Evolutionary conservation across 106 monocot genomes (phyloP).

Genomic region (Vanilla planifolia): DNA sequence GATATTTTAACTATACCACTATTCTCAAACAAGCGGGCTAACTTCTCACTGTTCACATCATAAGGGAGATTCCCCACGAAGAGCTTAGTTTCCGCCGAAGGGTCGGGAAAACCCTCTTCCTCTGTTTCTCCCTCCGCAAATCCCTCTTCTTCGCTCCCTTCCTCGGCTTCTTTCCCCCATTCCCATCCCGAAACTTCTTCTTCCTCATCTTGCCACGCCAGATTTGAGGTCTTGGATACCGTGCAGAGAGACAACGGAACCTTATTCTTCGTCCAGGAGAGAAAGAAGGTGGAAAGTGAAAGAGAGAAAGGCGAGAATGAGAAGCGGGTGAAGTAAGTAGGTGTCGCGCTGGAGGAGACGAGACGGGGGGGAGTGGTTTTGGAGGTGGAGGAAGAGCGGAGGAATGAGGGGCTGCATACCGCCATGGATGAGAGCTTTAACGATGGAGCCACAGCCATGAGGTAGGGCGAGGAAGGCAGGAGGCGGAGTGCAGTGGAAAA

Average conservation of each 20-base stretch:
- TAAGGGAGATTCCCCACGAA: slow-evolving; percentile 81
- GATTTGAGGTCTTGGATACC: slow-evolving; percentile 44
- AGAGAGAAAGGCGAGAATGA: slow-evolving; percentile 2
- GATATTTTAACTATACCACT: slow-evolving; percentile 70
- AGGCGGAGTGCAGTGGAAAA: slow-evolving; percentile 4
- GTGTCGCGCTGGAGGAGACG: slow-evolving; percentile 10
- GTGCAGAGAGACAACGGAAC: slow-evolving; percentile 19
- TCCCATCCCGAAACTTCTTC: slow-evolving; percentile 11
- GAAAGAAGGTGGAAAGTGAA: slow-evolving; percentile 1
- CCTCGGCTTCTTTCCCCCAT: slow-evolving; percentile 6
- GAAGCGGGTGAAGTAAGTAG: neutral
- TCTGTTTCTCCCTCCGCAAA: slow-evolving; percentile 8
- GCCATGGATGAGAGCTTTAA: neutral
- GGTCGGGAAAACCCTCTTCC: slow-evolving; percentile 41
- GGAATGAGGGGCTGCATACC: slow-evolving; percentile 5
- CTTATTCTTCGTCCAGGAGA: slow-evolving; percentile 19
- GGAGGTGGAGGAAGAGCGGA: slow-evolving; percentile 3
- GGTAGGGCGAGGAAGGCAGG: neutral
- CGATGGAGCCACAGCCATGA: neutral
- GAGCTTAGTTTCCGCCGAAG: slow-evolving; percentile 86
- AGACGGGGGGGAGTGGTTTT: slow-evolving; percentile 1
- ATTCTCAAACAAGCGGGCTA: slow-evolving; percentile 58
- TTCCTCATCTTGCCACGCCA: slow-evolving; percentile 31
- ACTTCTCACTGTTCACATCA: slow-evolving; percentile 64
- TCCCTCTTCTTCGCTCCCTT: slow-evolving; percentile 2